Base-by-base conservation (phyloP, 2,329 filamentous ascomycete species). In the Lecanoromycetidae sp. region DNA sequence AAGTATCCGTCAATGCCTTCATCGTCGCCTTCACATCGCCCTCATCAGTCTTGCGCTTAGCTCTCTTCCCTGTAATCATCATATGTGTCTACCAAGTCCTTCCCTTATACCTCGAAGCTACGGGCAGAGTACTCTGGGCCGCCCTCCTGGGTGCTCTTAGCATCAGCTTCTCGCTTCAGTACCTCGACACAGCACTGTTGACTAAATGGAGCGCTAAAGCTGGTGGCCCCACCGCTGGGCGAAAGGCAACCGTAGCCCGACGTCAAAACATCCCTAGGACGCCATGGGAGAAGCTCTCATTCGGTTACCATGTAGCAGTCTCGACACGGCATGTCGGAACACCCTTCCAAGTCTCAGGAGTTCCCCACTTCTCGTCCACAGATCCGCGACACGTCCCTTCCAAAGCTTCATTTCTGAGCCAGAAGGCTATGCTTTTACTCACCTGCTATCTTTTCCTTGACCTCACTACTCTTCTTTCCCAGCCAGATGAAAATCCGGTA, bases 131-230 rank as follows among this genome's bases (percentile, higher is more conserved):
- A 4, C 4, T 40, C 10, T 15, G 22, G 30, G 37, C 37, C 22
- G 13, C 37, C 20, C 4, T 40, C 22, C 13, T 23, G 15, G 37
- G 22, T 25, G 37, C 17, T 8, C 26, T 20, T 23, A 43, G 39
- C 30, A 32, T 43, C 25, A 44, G 30, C 20, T 35, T 44, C 17
- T n/a, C 36, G n/a, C 9, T 36, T 13, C 41, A 47, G 20, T 37
- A 46, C 17, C 15, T 46, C 22, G 44, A 46, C 23, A 32, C 44
- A 9, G 44, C 27, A n/a, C 29, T 46, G 7, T 25, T 46, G 35
- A 40, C 35, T 27, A 19, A 34, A 19, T 46, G 44, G 35, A 40
- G 15, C 17, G 15, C 12, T n/a, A 17, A 40, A 9, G 44, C 27
- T 32, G 10, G 30, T 17, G 44, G 35, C 10, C 44, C 44, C 10